Evolutionary conservation across 345 rosid species (phyloP).

Genomic region (Ceriops tagal): DNA sequence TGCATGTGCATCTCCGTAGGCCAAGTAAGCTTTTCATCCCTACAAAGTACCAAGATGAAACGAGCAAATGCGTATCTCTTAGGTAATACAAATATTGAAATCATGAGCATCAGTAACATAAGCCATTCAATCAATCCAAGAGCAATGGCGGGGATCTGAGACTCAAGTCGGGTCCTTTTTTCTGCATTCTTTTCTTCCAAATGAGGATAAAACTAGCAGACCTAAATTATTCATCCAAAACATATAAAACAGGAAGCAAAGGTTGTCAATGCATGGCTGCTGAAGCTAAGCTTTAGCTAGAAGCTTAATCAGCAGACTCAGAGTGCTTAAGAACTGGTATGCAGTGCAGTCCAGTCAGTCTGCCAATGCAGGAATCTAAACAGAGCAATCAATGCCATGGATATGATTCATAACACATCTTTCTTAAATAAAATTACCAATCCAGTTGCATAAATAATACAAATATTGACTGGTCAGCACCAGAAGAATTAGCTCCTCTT

Average conservation of each 20-base stretch:
- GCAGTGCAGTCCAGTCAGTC: neutral
- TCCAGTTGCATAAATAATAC: conserved; percentile 95
- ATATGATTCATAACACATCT: neutral
- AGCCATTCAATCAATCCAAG: no score
- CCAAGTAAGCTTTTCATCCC: conserved; percentile 78
- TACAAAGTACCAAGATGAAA: conserved; percentile 11
- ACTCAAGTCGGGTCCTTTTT: neutral
- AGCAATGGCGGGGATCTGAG: neutral
- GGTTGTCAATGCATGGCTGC: neutral
- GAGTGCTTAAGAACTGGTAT: neutral
- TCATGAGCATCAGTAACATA: no score
- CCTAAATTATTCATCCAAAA: no score
- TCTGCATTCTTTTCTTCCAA: neutral
- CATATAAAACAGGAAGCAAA: neutral
- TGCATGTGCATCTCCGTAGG: conserved; percentile 54
- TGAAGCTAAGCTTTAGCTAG: neutral
- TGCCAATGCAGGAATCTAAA: conserved; percentile 2
- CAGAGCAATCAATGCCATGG: neutral
- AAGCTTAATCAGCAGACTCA: neutral
- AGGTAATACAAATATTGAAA: no score
- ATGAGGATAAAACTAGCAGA: neutral
- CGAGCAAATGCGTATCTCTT: no score
- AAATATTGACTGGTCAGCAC: conserved; percentile 77
- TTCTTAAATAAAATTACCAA: conserved; percentile 46
- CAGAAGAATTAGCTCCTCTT: conserved; percentile 54